These are phyloP conservation scores for Metschnikowia similis DNA, from an alignment of 805 yeast genomes.

Conservation along the genomic window DNA sequence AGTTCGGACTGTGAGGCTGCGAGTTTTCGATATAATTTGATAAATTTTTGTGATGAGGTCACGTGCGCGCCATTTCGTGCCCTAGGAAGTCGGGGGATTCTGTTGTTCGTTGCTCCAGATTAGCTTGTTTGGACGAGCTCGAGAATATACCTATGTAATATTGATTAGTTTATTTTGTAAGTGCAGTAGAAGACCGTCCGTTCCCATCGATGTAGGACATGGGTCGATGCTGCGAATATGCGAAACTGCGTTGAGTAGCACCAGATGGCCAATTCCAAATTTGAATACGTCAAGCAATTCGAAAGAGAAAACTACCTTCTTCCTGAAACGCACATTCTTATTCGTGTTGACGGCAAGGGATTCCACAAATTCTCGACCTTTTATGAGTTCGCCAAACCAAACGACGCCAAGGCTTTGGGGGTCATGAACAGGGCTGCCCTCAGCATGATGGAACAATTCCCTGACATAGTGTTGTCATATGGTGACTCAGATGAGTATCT, in stretches of 20 bases:
- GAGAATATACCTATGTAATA: neutral
- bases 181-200: neutral
- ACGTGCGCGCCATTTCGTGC: conserved; percentile 11
- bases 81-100: neutral
- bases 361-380: conserved; percentile 78
- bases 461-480: conserved; percentile 76
- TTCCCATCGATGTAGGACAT: neutral
- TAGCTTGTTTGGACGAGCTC: neutral
- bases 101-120: neutral
- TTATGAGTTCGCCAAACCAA: conserved; percentile 82
- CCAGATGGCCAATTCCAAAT: conserved; percentile 77
- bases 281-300: conserved; percentile 79
- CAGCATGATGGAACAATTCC: conserved; percentile 56
- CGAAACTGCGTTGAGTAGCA: neutral
- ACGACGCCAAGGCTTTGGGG: conserved; percentile 69
- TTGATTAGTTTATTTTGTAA: neutral
- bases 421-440: conserved; percentile 82
- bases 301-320: conserved; percentile 70
- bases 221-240: neutral
- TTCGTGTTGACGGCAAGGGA: conserved; percentile 90
- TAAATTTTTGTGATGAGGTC: conserved; percentile 19
- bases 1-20: conserved; percentile 2
- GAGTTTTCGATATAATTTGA: conserved; percentile 6
- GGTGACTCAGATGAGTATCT: conserved; percentile 97
- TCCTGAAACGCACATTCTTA: conserved; percentile 76